A percentile compares a stretch with the other conserved stretches of the same genome.
Conservation (phyloP, 768 basidiomycete species). For the Rhizopogon rudus region DNA sequence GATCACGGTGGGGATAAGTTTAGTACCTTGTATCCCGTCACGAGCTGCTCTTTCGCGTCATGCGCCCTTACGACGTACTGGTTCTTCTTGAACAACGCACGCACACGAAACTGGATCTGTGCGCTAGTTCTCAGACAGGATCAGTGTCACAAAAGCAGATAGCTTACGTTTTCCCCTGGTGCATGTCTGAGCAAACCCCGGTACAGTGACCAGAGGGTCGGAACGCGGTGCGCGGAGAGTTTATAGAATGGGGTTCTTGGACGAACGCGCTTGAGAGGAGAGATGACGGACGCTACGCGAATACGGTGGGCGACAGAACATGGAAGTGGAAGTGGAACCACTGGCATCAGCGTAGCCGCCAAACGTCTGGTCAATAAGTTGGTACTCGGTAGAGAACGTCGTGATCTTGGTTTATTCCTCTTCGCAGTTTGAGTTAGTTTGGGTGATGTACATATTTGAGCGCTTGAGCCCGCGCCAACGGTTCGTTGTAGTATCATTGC, state of each 20-base stretch:
- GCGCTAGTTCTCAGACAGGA: constrained; percentile 3
- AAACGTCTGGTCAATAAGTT: background rate
- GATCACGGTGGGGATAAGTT: background rate
- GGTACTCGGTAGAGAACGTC: background rate
- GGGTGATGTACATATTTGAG: too few relatives aligned
- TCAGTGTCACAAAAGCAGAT: background rate
- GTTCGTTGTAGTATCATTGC: too few relatives aligned
- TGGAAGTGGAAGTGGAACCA: constrained; percentile 10
- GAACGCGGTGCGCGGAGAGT: constrained; percentile 67
- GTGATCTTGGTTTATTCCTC: background rate
- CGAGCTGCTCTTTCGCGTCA: constrained; percentile 41
- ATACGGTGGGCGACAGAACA: constrained; percentile 42
- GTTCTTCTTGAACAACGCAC: constrained; percentile 47
- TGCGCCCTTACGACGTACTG: constrained; percentile 49
- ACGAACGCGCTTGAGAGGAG: constrained; percentile 52
- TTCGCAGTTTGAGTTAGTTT: background rate
- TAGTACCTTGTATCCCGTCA: constrained; percentile 54
- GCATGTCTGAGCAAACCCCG: constrained; percentile 58
- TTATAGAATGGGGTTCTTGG: constrained; percentile 63
- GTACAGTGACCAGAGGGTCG: constrained; percentile 76
- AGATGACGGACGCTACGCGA: constrained; percentile 46
- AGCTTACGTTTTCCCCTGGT: constrained; percentile 46
- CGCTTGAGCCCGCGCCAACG: too few relatives aligned
- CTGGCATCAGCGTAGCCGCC: background rate
- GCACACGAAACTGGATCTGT: constrained; percentile 57